Base-by-base conservation (phyloP, 257 asterid species). In the Eustoma russellianum region DNA sequence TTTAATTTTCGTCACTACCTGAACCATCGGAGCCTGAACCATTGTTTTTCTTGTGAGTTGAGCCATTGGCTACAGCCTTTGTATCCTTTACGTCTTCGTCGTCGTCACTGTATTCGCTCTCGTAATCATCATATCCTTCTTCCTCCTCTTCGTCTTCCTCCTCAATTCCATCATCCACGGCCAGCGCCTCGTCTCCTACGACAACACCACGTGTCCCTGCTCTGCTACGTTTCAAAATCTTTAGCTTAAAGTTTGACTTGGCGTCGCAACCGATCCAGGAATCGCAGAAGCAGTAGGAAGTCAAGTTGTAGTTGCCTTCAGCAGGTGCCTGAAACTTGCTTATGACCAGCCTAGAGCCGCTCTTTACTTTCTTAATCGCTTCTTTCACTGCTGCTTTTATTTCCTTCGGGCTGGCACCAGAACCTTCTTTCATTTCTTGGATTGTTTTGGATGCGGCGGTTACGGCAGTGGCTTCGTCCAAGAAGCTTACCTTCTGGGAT, bases 201-300 rank as follows among this genome's bases (percentile, higher is more conserved):
- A 12, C 60, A 41, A 70, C 70, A 3, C 71, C 74, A 46, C 78
- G 58, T 16, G 75, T 75, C 52, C 81, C 81, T 13, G 68, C 70
- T 51, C 78, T 67, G 70, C 86, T 88, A 13, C 94, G 80, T 74
- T 71, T 92, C 83, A 79, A n/a, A 55, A 67, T 92, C 99, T 35
- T 87, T 68, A 92, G 64, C 75, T 61, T 79, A 24, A 92, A 49
- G 63, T 60, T 81, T 1, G 93, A 60, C 71, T 79, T 88, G 0
- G 87, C 93, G 62, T 92, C 97, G 63, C 93, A 82, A 35, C 98
- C 99, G 10, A 92, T 88, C 97, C 97, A 92, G 0, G 97, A 79
- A 66, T 92, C 99, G 0, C 95, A 92, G 69, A 88, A 73, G 53
- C 95, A 88, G 60, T 61, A 81, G 5, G 92, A 74, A 9, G 77